Evolutionary conservation across 768 basidiomycete species (phyloP).

Genomic region (Mycena venus): DNA sequence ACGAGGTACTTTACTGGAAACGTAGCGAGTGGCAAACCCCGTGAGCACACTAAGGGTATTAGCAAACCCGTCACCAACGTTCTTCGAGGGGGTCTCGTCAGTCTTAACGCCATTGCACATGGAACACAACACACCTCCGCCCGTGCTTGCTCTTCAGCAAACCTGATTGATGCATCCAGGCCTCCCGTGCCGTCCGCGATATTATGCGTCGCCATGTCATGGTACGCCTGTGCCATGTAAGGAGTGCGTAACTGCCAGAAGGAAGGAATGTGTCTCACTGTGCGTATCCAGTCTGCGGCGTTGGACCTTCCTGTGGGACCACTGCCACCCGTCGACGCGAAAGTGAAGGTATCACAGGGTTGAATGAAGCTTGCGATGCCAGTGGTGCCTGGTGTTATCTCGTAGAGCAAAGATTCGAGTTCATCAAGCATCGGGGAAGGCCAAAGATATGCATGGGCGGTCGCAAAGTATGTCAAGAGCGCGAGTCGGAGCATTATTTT

Average conservation of each 20-base stretch:
- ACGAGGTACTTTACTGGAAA: neutral
- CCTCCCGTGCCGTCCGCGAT: conserved; percentile 40
- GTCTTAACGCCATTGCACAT: conserved; percentile 7
- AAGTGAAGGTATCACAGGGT: conserved; percentile 9
- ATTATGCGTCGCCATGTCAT: too few relatives aligned
- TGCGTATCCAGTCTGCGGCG: too few relatives aligned
- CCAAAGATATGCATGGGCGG: too few relatives aligned
- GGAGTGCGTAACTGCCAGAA: neutral
- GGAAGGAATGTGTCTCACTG: conserved; percentile 8
- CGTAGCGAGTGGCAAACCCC: conserved; percentile 8
- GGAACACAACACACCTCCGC: conserved; percentile 9
- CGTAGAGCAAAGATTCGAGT: conserved; percentile 4
- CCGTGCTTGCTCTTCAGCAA: conserved; percentile 31
- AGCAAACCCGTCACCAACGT: conserved; percentile 14
- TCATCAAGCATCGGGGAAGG: conserved; percentile 13
- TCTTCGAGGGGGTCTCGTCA: conserved; percentile 12
- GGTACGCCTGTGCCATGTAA: conserved; percentile 33
- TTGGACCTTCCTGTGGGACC: conserved; percentile 5
- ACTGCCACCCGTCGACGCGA: neutral
- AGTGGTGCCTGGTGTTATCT: conserved; percentile 3
- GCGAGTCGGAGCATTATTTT: conserved; percentile 4
- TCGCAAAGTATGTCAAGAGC: conserved; percentile 4
- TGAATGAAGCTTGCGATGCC: conserved; percentile 6
- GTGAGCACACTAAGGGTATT: conserved; percentile 3
- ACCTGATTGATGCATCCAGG: conserved; percentile 42